phyloP scores from a whole-genome alignment of 1,139 yeast genomes.

The Zygosaccharomyces sapae region DNA sequence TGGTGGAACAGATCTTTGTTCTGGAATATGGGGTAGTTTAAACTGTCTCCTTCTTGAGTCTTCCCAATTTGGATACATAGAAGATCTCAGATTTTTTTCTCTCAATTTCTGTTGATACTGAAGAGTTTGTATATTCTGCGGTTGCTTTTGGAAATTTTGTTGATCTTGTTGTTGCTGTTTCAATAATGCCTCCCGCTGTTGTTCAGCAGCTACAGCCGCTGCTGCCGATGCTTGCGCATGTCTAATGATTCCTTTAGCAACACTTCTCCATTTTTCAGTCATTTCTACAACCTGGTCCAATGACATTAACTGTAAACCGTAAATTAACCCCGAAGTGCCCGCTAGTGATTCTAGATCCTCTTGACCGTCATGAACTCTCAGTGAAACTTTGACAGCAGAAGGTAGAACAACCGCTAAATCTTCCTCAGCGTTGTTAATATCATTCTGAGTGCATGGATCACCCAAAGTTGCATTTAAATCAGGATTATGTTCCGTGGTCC shows the following conservation, averaged over 20 bases:
- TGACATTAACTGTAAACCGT: conserved; percentile 61
- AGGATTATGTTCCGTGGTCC: conserved; percentile 53
- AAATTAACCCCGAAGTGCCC: conserved; percentile 57
- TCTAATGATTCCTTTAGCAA: conserved; percentile 47
- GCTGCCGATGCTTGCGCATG: conserved; percentile 12
- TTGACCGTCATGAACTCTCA: conserved; percentile 68
- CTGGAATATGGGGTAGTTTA: conserved; percentile 43
- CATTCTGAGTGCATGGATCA: conserved; percentile 61
- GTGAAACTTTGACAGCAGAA: conserved; percentile 54
- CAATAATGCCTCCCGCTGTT: neutral
- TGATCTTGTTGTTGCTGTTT: conserved; percentile 5
- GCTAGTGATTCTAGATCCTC: conserved; percentile 46
- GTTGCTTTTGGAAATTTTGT: conserved; percentile 1
- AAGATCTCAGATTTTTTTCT: neutral
- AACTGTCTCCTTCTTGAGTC: conserved; percentile 26
- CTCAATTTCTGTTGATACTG: neutral
- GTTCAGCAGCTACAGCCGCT: conserved; percentile 7
- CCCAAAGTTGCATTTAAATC: conserved; percentile 56
- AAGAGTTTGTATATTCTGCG: neutral
- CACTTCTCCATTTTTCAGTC: conserved; percentile 67
- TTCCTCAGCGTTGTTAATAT: conserved; percentile 58
- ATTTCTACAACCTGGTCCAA: conserved; percentile 59
- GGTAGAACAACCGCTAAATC: conserved; percentile 59
- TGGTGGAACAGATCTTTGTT: conserved; percentile 72
- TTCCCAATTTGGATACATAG: conserved; percentile 1